Evolutionary conservation across 176 grass and related monocot genomes (phyloP).

Genomic region (Themeda triandra): DNA sequence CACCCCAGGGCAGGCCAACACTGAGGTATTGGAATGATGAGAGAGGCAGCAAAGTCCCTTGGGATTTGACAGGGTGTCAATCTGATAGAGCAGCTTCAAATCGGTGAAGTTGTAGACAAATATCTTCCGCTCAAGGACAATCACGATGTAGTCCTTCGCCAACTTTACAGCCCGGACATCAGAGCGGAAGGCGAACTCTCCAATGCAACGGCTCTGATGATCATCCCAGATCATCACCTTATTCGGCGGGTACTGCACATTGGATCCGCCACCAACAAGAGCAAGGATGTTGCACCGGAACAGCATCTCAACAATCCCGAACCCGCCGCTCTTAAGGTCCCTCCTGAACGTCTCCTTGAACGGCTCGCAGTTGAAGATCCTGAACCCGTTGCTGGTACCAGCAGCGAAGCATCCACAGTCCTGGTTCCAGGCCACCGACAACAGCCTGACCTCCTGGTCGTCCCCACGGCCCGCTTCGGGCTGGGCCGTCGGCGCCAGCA

Average conservation of each 20-base stretch:
- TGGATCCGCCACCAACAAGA: conserved; percentile 75
- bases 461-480: conserved; percentile 26
- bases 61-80: conserved; percentile 74
- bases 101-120: conserved; percentile 78
- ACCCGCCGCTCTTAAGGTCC: conserved; percentile 79
- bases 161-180: conserved; percentile 65
- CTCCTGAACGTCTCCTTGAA: conserved; percentile 95
- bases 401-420: conserved; percentile 76
- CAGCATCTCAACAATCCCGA: conserved; percentile 87
- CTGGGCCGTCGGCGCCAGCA: conserved; percentile 32
- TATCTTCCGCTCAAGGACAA: conserved; percentile 91
- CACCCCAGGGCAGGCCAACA: conserved; percentile 82
- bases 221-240: conserved; percentile 98
- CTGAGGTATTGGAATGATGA: conserved; percentile 74
- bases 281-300: conserved; percentile 93
- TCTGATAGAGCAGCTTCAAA: conserved; percentile 90
- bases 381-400: conserved; percentile 83
- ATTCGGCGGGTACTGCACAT: conserved; percentile 67
- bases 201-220: conserved; percentile 80
- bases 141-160: conserved; percentile 65
- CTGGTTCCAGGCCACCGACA: conserved; percentile 87
- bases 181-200: conserved; percentile 81
- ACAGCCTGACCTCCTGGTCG: conserved; percentile 54
- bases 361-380: conserved; percentile 74
- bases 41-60: conserved; percentile 92